Conservation (phyloP, 1,139 yeast species). For the Fermentozyma sake region DNA sequence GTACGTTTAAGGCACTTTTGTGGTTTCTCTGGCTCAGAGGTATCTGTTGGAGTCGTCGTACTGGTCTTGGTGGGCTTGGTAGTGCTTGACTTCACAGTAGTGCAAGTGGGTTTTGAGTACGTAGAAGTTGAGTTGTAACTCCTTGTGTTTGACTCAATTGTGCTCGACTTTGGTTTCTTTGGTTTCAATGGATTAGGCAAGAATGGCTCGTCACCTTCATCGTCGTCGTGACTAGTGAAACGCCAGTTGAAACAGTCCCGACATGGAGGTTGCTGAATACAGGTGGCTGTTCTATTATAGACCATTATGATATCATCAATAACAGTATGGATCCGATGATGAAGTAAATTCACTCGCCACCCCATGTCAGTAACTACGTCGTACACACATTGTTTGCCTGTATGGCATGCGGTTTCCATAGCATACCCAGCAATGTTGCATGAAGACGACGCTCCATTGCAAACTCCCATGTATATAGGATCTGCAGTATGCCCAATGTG, state of each 20-base stretch:
- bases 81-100: slow-evolving; percentile 4
- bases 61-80: slow-evolving; percentile 5
- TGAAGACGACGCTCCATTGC: slow-evolving; percentile 89
- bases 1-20: slow-evolving; percentile 39
- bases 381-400: slow-evolving; percentile 84
- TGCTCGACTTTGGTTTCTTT: slow-evolving; percentile 3
- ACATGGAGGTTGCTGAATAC: slow-evolving; percentile 74
- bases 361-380: slow-evolving; percentile 88
- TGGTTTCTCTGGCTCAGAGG: slow-evolving; percentile 21
- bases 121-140: slow-evolving; percentile 1
- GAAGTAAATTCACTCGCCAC: slow-evolving; percentile 84
- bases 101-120: slow-evolving; percentile 1
- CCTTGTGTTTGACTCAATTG: slow-evolving; percentile 1
- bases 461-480: slow-evolving; percentile 94
- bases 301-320: slow-evolving; percentile 72
- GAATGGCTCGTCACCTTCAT: slow-evolving; percentile 34
- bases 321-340: slow-evolving; percentile 89
- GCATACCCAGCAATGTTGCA: slow-evolving; percentile 96
- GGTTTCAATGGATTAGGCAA: slow-evolving; percentile 38
- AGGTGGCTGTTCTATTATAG: slow-evolving; percentile 75
- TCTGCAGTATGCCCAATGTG: slow-evolving; percentile 97
- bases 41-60: slow-evolving; percentile 8
- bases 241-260: slow-evolving; percentile 92
- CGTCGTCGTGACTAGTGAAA: slow-evolving; percentile 53
- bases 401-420: slow-evolving; percentile 94